phyloP scores from a whole-genome alignment of 192 early-diverging fungal species.

The Chytriomyces sp. region DNA sequence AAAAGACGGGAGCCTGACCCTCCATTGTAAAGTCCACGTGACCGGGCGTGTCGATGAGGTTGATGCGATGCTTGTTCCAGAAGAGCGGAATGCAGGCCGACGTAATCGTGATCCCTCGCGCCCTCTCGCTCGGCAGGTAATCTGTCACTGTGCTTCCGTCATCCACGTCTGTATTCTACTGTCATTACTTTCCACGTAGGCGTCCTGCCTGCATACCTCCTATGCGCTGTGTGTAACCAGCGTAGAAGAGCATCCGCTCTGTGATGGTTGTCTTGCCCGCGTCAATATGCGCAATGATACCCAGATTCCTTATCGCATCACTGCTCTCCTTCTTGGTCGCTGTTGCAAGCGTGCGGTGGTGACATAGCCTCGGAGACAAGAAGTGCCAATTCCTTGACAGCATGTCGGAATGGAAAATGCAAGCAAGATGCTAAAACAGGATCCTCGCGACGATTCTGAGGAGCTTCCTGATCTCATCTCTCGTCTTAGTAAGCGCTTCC shows the following conservation, averaged over 20 bases:
- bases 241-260: slow-evolving; percentile 97
- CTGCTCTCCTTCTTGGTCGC: not conserved
- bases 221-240: slow-evolving; percentile 83
- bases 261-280: slow-evolving; percentile 94
- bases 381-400: too few species aligned
- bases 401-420: too few species aligned
- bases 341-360: too few species aligned
- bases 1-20: not conserved
- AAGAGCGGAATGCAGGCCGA: slow-evolving; percentile 88
- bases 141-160: slow-evolving; percentile 94
- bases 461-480: too few species aligned
- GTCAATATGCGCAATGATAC: slow-evolving; percentile 97
- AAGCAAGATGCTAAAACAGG: too few species aligned
- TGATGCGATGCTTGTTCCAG: slow-evolving; percentile 71
- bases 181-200: too few species aligned
- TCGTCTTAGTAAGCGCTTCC: too few species aligned
- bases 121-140: slow-evolving; percentile 83
- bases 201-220: too few species aligned
- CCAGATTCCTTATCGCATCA: slow-evolving; percentile 74
- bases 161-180: too few species aligned
- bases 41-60: slow-evolving; percentile 95
- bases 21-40: slow-evolving; percentile 97
- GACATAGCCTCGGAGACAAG: too few species aligned
- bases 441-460: too few species aligned
- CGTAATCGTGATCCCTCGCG: slow-evolving; percentile 92